Conservation (phyloP, 2,329 filamentous ascomycete species). For the Stromatinia cepivora region DNA sequence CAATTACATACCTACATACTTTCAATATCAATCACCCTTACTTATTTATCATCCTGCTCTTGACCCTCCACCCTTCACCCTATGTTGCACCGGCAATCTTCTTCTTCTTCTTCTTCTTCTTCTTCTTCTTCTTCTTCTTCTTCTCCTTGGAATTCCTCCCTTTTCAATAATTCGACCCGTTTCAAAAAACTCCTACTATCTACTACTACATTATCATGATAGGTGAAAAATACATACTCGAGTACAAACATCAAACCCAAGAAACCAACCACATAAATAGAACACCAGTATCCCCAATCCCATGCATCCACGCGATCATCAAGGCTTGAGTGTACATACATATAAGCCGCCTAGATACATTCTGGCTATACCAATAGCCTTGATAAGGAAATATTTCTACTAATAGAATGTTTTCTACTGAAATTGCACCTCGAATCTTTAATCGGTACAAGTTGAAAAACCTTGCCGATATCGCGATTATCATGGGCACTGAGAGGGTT, state of each 20-base stretch:
- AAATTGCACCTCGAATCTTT: too few relatives aligned
- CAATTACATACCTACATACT: not conserved
- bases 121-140: not conserved
- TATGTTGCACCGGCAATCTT: not conserved
- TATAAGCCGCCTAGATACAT: too few relatives aligned
- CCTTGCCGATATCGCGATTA: too few relatives aligned
- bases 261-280: not conserved
- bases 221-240: too few relatives aligned
- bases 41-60: too few relatives aligned
- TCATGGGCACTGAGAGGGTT: too few relatives aligned
- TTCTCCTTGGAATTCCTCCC: too few relatives aligned
- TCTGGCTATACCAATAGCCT: too few relatives aligned
- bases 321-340: not conserved
- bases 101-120: not conserved
- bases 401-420: too few relatives aligned
- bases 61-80: not conserved
- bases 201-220: not conserved
- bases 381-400: too few relatives aligned
- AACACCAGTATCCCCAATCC: slow-evolving; percentile 5
- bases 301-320: slow-evolving; percentile 4
- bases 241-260: too few relatives aligned
- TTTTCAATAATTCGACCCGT: not conserved
- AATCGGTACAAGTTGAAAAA: too few relatives aligned
- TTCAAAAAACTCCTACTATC: not conserved
- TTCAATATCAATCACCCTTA: not conserved